Conservation (phyloP, 2,329 filamentous ascomycete species). For the Ilyonectria mors-panacis region DNA sequence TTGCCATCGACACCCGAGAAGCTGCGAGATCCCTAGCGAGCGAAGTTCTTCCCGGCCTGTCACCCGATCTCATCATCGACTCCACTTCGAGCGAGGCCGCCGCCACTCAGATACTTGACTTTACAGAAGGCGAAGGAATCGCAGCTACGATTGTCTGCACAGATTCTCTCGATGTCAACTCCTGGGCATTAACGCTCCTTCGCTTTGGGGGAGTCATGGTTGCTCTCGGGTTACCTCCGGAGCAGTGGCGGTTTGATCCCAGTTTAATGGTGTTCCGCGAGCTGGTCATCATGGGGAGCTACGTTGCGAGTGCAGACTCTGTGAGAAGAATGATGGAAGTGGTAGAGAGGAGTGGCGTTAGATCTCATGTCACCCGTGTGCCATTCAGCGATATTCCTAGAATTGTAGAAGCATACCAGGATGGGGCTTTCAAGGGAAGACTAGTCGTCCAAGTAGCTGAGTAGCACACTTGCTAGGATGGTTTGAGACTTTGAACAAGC, state of each 20-base stretch:
- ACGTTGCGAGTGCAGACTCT: constrained; percentile 49
- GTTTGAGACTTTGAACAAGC: too few species aligned
- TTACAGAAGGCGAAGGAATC: constrained; percentile 51
- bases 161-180: constrained; percentile 50
- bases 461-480: background rate
- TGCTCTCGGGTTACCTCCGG: constrained; percentile 50
- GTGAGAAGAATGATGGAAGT: constrained; percentile 51
- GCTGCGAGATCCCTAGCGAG: constrained; percentile 49
- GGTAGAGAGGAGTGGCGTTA: constrained; percentile 45
- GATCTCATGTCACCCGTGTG: constrained; percentile 48
- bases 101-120: constrained; percentile 42
- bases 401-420: constrained; percentile 48
- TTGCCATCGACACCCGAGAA: constrained; percentile 54
- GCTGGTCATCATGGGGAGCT: constrained; percentile 50
- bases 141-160: constrained; percentile 52
- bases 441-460: constrained; percentile 47
- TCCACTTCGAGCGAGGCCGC: constrained; percentile 38
- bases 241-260: constrained; percentile 52
- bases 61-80: constrained; percentile 49
- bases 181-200: constrained; percentile 49
- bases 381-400: constrained; percentile 46
- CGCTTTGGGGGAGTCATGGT: constrained; percentile 50
- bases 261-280: constrained; percentile 50
- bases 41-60: constrained; percentile 41
- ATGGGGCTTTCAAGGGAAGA: constrained; percentile 48